Percentiles rank a stretch among this genome's conserved stretches.
These are phyloP conservation scores for Aspergillus sp. DNA, from an alignment of 2,329 filamentous ascomycete genomes.

Conservation along the genomic window DNA sequence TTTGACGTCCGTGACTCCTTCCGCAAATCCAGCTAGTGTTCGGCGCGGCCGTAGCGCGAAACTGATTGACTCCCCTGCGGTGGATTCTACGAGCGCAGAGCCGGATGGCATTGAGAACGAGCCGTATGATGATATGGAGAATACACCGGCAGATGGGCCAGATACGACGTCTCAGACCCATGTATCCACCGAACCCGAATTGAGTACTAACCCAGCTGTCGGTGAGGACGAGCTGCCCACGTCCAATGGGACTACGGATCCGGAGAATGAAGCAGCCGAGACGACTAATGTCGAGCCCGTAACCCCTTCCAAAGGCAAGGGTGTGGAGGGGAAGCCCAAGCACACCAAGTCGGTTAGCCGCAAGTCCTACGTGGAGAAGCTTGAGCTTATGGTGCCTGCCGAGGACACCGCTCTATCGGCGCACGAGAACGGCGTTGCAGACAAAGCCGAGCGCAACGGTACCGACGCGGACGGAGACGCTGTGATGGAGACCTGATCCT, in stretches of 20 bases:
- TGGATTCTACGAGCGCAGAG: slow-evolving; percentile 25
- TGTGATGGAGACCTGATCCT: slow-evolving; percentile 33
- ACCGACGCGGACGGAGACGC: slow-evolving; percentile 32
- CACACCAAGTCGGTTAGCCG: slow-evolving; percentile 22
- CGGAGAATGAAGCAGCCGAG: slow-evolving; percentile 7
- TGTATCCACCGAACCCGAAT: slow-evolving; percentile 12
- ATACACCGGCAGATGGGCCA: slow-evolving; percentile 5
- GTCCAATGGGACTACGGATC: slow-evolving; percentile 17
- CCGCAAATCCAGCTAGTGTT: slow-evolving; percentile 27
- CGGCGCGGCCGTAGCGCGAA: slow-evolving; percentile 42
- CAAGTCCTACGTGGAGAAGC: slow-evolving; percentile 27
- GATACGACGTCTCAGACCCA: slow-evolving; percentile 6
- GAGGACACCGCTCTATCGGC: slow-evolving; percentile 22
- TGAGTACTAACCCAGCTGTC: slow-evolving; percentile 27
- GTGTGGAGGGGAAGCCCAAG: slow-evolving; percentile 16
- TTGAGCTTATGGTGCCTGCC: slow-evolving; percentile 30
- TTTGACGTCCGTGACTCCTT: slow-evolving; percentile 34
- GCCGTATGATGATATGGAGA: slow-evolving; percentile 13
- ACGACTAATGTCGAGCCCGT: slow-evolving; percentile 6
- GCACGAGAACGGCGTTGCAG: slow-evolving; percentile 17
- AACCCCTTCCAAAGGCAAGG: slow-evolving; percentile 20
- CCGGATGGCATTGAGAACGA: slow-evolving; percentile 28
- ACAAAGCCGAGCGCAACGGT: slow-evolving; percentile 23
- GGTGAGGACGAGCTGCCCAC: slow-evolving; percentile 21
- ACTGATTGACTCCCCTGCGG: slow-evolving; percentile 31